Percentiles rank a stretch among this genome's conserved stretches.
These are phyloP conservation scores for Leishmania lainsoni DNA, from an alignment of 208 protist species.

Conservation along the genomic window DNA sequence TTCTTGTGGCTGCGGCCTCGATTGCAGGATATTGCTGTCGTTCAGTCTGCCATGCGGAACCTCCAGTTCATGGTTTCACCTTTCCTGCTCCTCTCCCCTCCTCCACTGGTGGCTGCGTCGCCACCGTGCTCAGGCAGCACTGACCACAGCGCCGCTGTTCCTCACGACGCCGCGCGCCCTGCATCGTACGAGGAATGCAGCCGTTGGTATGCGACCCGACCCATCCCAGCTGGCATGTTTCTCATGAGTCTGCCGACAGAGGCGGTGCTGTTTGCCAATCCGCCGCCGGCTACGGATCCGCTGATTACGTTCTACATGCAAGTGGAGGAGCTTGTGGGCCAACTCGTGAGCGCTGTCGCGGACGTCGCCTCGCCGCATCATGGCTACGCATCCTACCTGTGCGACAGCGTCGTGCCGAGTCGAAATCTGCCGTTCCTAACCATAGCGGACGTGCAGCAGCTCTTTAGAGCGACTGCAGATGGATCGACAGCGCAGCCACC, in stretches of 20 bases:
- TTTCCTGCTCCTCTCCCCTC: constrained; percentile 57
- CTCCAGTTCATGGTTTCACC: constrained; percentile 64
- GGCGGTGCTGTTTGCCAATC: constrained; percentile 69
- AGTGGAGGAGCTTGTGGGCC: constrained; percentile 76
- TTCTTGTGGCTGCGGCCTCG: constrained; percentile 41
- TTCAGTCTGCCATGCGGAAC: constrained; percentile 41
- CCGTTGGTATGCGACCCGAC: constrained; percentile 63
- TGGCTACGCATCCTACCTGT: constrained; percentile 75
- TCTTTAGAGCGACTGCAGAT: constrained; percentile 21
- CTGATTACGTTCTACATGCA: constrained; percentile 73
- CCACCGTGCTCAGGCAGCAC: neutral
- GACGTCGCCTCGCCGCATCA: constrained; percentile 49
- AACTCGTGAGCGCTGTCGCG: constrained; percentile 57
- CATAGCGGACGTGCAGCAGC: constrained; percentile 29
- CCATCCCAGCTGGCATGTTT: constrained; percentile 76
- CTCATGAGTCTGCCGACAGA: constrained; percentile 73
- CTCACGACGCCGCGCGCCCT: constrained; percentile 9
- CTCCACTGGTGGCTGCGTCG: constrained; percentile 3
- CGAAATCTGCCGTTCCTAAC: constrained; percentile 77
- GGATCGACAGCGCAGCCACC: neutral
- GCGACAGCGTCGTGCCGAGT: constrained; percentile 67
- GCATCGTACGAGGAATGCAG: constrained; percentile 35
- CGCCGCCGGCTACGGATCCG: constrained; percentile 52
- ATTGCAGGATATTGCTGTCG: constrained; percentile 50
- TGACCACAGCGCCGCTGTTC: neutral